Conservation (phyloP, 177 flowering plant genomes). For the Vitis hybrid region DNA sequence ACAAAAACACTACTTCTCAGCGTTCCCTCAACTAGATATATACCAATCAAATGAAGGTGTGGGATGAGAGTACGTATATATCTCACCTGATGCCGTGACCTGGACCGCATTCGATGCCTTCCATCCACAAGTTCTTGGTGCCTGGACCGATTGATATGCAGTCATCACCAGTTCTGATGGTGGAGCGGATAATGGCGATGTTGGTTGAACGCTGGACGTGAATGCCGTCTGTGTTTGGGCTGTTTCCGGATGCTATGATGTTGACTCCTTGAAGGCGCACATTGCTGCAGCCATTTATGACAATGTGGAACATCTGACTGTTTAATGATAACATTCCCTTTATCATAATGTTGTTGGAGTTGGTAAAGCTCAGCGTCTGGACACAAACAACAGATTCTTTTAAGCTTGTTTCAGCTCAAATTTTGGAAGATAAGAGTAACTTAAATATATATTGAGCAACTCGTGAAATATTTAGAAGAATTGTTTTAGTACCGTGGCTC, state of each 20-base stretch:
- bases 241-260: slow-evolving; percentile 8
- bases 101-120: slow-evolving; percentile 17
- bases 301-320: slow-evolving; percentile 20
- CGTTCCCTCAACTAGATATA: no score
- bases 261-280: slow-evolving; percentile 9
- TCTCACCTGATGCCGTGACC: slow-evolving; percentile 23
- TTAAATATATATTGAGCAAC: no score
- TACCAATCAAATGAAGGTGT: no score
- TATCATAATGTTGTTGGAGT: slow-evolving; percentile 2
- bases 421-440: no score
- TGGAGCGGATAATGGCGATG: slow-evolving; percentile 7
- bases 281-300: slow-evolving; percentile 15
- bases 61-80: no score
- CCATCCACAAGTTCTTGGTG: slow-evolving; percentile 9
- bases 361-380: background rate
- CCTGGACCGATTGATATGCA: slow-evolving; percentile 22
- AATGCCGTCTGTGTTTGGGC: slow-evolving; percentile 28
- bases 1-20: no score
- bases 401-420: no score
- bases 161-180: slow-evolving; percentile 19
- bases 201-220: slow-evolving; percentile 15
- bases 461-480: no score
- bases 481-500: background rate
- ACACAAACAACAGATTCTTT: no score
- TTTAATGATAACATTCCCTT: slow-evolving; percentile 11